Evolutionary conservation across 768 basidiomycete species (phyloP).

Genomic region (Hericium rajendrae): DNA sequence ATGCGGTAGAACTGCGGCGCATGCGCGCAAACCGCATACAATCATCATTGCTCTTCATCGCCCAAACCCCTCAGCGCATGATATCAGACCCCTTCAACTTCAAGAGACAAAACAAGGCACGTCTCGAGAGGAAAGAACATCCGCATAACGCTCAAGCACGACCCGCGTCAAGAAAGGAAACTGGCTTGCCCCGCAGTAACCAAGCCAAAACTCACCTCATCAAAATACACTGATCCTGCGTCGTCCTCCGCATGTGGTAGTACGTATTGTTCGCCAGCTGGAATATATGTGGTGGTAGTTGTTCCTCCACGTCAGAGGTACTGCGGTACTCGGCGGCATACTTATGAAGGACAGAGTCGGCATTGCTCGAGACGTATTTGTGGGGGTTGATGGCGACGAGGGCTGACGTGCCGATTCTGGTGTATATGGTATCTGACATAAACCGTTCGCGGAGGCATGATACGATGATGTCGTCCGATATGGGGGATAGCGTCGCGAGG

Average conservation of each 20-base stretch:
- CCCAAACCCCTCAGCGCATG: too few species aligned
- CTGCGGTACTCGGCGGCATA: slow-evolving; percentile 84
- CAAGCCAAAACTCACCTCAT: slow-evolving; percentile 52
- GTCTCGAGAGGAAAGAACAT: too few species aligned
- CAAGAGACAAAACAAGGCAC: too few species aligned
- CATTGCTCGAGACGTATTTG: slow-evolving; percentile 77
- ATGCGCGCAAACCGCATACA: too few species aligned
- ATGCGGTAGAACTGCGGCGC: too few species aligned
- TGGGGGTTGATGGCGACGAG: slow-evolving; percentile 90
- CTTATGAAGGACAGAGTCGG: slow-evolving; percentile 75
- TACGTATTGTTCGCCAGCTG: slow-evolving; percentile 86
- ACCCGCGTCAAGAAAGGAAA: too few species aligned
- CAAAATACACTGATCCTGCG: slow-evolving; percentile 85
- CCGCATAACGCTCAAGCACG: neutral
- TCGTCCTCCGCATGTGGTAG: slow-evolving; percentile 91
- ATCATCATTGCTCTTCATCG: too few species aligned
- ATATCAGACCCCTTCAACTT: too few species aligned
- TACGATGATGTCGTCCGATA: slow-evolving; percentile 80
- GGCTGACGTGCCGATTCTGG: slow-evolving; percentile 55
- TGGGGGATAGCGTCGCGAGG: slow-evolving; percentile 53
- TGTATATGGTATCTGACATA: slow-evolving; percentile 77
- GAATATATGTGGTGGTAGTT: slow-evolving; percentile 81
- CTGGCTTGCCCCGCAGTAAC: neutral
- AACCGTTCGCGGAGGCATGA: slow-evolving; percentile 81
- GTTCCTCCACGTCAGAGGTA: slow-evolving; percentile 49